Evolutionary conservation across 768 basidiomycete genomes (phyloP).

Genomic region (Suillus occidentalis): DNA sequence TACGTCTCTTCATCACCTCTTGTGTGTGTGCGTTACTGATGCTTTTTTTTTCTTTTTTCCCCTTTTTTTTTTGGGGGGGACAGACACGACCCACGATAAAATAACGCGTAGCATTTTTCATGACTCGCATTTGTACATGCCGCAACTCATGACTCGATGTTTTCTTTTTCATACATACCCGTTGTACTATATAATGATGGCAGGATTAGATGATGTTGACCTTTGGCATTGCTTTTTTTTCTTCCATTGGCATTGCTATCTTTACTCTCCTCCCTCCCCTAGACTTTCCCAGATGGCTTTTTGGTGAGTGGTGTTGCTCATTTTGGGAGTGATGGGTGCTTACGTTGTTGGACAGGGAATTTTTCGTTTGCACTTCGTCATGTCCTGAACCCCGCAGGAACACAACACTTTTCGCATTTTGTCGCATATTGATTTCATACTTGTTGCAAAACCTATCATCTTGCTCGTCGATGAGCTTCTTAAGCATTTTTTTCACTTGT

Average conservation of each 20-base stretch:
- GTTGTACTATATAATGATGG: slow-evolving; percentile 24
- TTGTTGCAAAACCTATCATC: not conserved
- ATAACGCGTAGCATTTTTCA: slow-evolving; percentile 3
- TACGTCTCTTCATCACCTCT: too few species aligned
- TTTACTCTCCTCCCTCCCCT: not conserved
- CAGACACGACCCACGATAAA: not conserved
- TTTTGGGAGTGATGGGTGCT: too few species aligned
- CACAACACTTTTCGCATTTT: too few species aligned
- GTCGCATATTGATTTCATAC: not conserved
- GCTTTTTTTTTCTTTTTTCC: too few species aligned
- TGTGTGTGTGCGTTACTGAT: too few species aligned
- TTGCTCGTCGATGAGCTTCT: not conserved
- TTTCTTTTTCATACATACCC: too few species aligned
- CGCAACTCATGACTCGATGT: too few species aligned
- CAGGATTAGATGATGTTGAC: not conserved
- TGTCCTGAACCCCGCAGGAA: not conserved
- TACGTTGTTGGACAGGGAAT: not conserved
- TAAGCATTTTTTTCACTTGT: not conserved
- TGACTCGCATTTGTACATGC: slow-evolving; percentile 2
- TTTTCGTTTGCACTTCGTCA: not conserved
- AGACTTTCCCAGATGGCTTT: not conserved
- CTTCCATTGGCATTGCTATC: not conserved
- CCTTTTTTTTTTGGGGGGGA: too few species aligned
- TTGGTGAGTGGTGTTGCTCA: not conserved
- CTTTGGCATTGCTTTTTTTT: not conserved